Evolutionary conservation across 2,329 filamentous ascomycete species (phyloP).

Genomic region (Epichloe coenophiala): DNA sequence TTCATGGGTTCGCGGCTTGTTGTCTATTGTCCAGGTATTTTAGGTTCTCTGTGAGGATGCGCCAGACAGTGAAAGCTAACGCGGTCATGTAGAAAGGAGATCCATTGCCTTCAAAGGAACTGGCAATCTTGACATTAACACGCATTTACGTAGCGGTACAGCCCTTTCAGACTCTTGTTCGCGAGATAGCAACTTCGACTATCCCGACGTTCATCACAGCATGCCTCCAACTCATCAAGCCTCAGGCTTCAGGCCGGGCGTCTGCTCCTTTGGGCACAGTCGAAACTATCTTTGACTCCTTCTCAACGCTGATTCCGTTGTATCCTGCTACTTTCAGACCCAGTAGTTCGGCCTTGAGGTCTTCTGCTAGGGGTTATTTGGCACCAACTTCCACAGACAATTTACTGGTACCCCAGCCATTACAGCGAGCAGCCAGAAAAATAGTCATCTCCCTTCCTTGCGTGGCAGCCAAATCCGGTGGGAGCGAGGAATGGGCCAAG

Average conservation of each 20-base stretch:
- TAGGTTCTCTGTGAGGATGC: background rate
- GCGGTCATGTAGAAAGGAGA: conserved; percentile 54
- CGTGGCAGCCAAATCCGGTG: conserved; percentile 68
- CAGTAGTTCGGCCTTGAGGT: conserved; percentile 53
- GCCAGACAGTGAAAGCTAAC: background rate
- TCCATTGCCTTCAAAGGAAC: conserved; percentile 57
- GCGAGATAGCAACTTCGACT: conserved; percentile 78
- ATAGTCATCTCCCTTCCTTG: conserved; percentile 61
- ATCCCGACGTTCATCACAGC: conserved; percentile 61
- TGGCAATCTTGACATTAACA: conserved; percentile 64
- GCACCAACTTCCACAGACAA: conserved; percentile 47
- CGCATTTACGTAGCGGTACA: conserved; percentile 76
- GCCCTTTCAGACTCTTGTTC: conserved; percentile 66
- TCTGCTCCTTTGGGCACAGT: conserved; percentile 34
- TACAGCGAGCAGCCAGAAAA: conserved; percentile 45
- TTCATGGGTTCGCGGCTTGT: conserved; percentile 64
- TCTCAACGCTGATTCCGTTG: conserved; percentile 59
- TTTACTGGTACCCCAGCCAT: conserved; percentile 32
- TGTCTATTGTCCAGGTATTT: conserved; percentile 58
- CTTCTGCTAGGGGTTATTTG: conserved; percentile 45
- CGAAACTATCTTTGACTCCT: conserved; percentile 56
- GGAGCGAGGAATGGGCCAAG: conserved; percentile 66
- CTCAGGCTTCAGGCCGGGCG: conserved; percentile 18
- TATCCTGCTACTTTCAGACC: conserved; percentile 77
- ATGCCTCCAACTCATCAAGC: conserved; percentile 53